Evolutionary conservation across 202 grass and related monocot genomes (phyloP), one percentile per base, ranked within the genome.

Genomic region (Schoenoplectus triqueter): DNA sequence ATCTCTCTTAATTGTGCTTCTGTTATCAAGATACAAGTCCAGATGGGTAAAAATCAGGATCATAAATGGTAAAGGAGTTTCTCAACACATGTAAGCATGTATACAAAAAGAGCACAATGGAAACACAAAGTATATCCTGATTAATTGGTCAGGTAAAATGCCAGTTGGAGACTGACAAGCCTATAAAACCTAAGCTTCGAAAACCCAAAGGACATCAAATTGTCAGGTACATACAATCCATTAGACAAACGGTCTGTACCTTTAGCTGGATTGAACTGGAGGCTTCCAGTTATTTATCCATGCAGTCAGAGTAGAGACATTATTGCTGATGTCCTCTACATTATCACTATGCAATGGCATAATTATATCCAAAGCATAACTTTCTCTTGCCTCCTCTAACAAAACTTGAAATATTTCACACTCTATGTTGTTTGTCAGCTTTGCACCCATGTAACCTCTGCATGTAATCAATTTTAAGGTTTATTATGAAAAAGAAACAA

Each of bases 401-500:
- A 98, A 90, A 63, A 98, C 89, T 84, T 95, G 95, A 56, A 98
- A 98, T 59, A 98, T 98, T 84, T 98, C 95, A 13, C 95, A 95
- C 81, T 98, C 92, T 59, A 98, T 95, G 77, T 98, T 95, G 83
- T 98, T 95, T 18, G 89, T 89, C 52, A 98, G 91, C 85, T 98
- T 98, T 8, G 92, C 86, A 80, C 95, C 95, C 86, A 80, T 88
- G 55, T 98, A 98, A 13, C 95, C 95, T 86, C 95, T 98, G 85
- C 3, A 78, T n/a, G 11, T 63, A 40, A 57, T 55, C 42, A 59
- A 69, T 46, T 50, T 60, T 48, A 39, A 61, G 63, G 63, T 7
- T 84, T 70, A 84, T 10, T 81, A n/a, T 17, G 46, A 77, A 84
- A 54, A 7, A 1, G 14, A 61, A 22, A 69, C 57, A 14, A 70